Evolutionary conservation across 148 eudicot species (phyloP), one percentile per base, ranked within the genome.

Genomic region (Nepenthes gracilis): DNA sequence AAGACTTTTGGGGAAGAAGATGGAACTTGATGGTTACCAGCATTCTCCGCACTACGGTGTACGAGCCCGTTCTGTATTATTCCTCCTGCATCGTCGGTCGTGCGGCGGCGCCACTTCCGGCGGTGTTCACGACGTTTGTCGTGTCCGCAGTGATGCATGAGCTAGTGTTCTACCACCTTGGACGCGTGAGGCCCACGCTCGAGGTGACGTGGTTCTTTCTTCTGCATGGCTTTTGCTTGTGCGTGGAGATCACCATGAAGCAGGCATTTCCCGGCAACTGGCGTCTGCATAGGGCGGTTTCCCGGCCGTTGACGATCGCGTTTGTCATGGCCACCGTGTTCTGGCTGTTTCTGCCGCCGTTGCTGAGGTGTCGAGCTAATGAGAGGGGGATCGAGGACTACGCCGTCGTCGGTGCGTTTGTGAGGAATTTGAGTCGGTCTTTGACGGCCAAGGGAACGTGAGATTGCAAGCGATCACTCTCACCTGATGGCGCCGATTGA

Each of bases 1-100:
- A 77, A 50, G 82, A 82, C 63, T 82, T 79, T 11, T 85, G 90
- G 86, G 86, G 90, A 0, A 59, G 61, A 45, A 75, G 90, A 58
- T 81, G 90, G 86, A 85, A 81, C 58, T 59, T 85, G 2, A 75
- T 74, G 73, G 86, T 78, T 4, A 54, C 76, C 15, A 56, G 75
- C 35, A 70, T 72, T 37, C 74, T 85, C 2, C 75, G 79, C 6
- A 74, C 78, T 0, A 69, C 87, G 1, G 76, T 82, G 9, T 82
- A 75, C 64, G 49, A 62, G 0, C 91, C 91, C 5, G 48, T 52
- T 9, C 63, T 38, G 2, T 2, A 2, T 2, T 1, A 64, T 13
- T 59, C 52, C 9, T 4, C 65, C 4, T 51, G 57, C 9, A 0
- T 70, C 40, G 4, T 76, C 0, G 74, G 77, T 15, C 80, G 64